Evolutionary conservation across 2,329 filamentous ascomycete species (phyloP), one percentile per base, ranked within the genome.

Genomic region (Thermothelomyces thermophilus): DNA sequence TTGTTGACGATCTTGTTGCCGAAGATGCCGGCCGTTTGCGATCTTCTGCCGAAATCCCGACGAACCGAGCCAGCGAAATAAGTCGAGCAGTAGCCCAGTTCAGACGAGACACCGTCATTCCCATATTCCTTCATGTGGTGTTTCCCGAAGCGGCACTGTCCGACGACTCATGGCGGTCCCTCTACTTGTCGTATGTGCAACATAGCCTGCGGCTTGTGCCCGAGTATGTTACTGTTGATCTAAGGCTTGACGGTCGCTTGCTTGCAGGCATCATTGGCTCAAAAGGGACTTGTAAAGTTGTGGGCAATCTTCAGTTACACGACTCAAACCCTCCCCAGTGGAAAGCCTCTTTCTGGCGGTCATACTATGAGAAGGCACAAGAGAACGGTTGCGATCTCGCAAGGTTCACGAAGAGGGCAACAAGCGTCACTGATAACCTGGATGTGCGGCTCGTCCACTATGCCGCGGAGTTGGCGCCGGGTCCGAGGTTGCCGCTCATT

Each of bases 171-270:
- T 58, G 57, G 50, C 60, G 61, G 37, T 44, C 57, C 7, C 43
- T 68, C 0, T 85, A 85, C 57, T 61, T 80, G 31, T 73, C 79
- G 36, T 70, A 83, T 24, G 62, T 84, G 0, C 71, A 72, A 5
- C 80, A 86, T 57, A 78, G 79, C 3, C 62, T 86, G 9, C 73
- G 82, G 24, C 68, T 86, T 14, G 76, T 75, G 0, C 78, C 83
- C 0, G 82, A 85, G 46, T 86, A 78, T 58, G 65, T 81, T 51
- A 79, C 80, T 0, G 64, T 86, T 14, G 82, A 87, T 58, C 63
- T 87, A 14, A 70, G 76, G 7, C 68, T 83, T 2, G 75, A 76
- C 7, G 73, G 79, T 41, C 63, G 67, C 2, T 61, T 73, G 13
- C 67, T 86, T 2, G 62, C 67, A 1, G 71, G 73, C 31, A 65